These are phyloP conservation scores for Tolypocladium album DNA, from an alignment of 2,329 filamentous ascomycete genomes.

Conservation along the genomic window DNA sequence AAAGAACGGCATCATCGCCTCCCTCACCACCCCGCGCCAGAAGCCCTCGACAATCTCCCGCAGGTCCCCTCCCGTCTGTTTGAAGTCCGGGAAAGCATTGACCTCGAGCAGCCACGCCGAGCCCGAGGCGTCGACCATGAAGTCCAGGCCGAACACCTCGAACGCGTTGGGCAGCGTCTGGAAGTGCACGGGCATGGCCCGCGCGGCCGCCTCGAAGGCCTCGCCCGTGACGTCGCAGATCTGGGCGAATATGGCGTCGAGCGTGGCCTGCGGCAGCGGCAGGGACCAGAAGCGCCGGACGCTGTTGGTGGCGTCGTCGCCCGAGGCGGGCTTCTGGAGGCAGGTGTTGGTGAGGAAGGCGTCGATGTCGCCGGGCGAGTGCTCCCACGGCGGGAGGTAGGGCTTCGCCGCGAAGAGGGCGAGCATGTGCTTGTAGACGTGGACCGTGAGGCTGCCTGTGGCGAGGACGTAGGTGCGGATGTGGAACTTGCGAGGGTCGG, in stretches of 20 bases:
- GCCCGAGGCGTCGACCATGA: constrained; percentile 60
- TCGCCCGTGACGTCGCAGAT: constrained; percentile 66
- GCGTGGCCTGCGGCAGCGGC: constrained; percentile 36
- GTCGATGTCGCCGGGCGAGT: constrained; percentile 41
- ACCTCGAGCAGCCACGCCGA: constrained; percentile 74
- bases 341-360: constrained; percentile 93
- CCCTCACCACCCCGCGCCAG: constrained; percentile 62
- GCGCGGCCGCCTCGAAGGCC: constrained; percentile 76
- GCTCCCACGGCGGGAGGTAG: constrained; percentile 56
- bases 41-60: constrained; percentile 62
- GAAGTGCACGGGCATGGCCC: constrained; percentile 81
- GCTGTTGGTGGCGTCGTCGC: constrained; percentile 29
- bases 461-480: constrained; percentile 86
- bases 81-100: constrained; percentile 94
- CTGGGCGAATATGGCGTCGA: constrained; percentile 56
- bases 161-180: constrained; percentile 82
- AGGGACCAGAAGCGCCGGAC: constrained; percentile 71
- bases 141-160: constrained; percentile 87
- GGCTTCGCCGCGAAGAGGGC: constrained; percentile 75
- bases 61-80: constrained; percentile 78
- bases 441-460: constrained; percentile 65
- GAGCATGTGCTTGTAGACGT: constrained; percentile 85
- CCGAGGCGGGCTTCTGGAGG: constrained; percentile 51
- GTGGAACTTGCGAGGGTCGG: constrained; percentile 78
- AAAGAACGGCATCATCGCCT: constrained; percentile 62